Percentiles rank a stretch among this genome's conserved stretches.
Evolutionary conservation across 352 stramenopile genomes (phyloP).

Genomic region (Peronospora farinosa): DNA sequence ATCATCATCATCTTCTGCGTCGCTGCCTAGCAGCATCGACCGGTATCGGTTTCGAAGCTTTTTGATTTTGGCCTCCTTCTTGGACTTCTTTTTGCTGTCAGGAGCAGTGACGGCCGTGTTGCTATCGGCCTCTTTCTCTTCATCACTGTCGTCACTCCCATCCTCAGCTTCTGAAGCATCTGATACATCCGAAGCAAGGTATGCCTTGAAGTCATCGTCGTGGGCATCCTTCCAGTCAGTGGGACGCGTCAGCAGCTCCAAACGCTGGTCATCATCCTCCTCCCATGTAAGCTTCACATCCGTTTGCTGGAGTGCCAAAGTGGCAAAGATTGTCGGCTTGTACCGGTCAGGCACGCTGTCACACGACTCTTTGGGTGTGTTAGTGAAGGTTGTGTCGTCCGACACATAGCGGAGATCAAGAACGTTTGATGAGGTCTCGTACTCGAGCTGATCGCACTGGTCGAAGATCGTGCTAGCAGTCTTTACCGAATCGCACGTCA

Average conservation of each 20-base stretch:
- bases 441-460: slow-evolving; percentile 95
- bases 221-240: slow-evolving; percentile 79
- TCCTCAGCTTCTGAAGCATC: slow-evolving; percentile 45
- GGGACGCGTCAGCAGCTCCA: slow-evolving; percentile 79
- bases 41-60: slow-evolving; percentile 78
- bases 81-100: slow-evolving; percentile 40
- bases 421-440: slow-evolving; percentile 92
- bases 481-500: slow-evolving; percentile 88
- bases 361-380: slow-evolving; percentile 83
- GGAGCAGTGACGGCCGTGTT: slow-evolving; percentile 6
- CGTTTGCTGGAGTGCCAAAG: slow-evolving; percentile 87
- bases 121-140: slow-evolving; percentile 16
- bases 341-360: slow-evolving; percentile 89
- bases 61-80: slow-evolving; percentile 65
- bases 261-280: slow-evolving; percentile 85
- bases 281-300: slow-evolving; percentile 95
- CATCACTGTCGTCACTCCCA: slow-evolving; percentile 40
- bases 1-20: slow-evolving; percentile 52
- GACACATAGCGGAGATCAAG: slow-evolving; percentile 95
- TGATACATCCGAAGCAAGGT: slow-evolving; percentile 87
- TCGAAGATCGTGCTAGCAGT: slow-evolving; percentile 91
- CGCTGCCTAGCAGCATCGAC: slow-evolving; percentile 69
- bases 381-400: slow-evolving; percentile 82
- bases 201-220: slow-evolving; percentile 91
- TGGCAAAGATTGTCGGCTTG: slow-evolving; percentile 92